Conservation (phyloP, 371 early-diverging fungal genomes). For the Apophysomyces sp. region DNA sequence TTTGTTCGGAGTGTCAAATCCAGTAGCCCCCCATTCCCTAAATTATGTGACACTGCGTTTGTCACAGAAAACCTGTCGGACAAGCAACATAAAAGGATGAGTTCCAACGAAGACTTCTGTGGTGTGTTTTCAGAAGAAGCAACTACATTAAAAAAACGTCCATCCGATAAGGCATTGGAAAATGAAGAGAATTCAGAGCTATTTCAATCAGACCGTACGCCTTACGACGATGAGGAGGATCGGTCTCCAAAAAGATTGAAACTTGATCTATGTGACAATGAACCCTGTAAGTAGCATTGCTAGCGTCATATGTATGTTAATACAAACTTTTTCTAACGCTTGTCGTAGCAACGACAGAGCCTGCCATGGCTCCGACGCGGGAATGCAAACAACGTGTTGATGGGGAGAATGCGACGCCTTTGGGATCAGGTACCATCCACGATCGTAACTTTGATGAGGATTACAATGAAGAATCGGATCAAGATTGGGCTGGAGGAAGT, state of each 20-base stretch:
- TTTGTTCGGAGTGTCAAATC: too few relatives aligned
- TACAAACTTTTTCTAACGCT: background rate
- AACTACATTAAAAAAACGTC: background rate
- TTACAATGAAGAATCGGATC: constrained; percentile 50
- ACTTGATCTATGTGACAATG: background rate
- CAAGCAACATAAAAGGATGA: background rate
- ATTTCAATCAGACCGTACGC: background rate
- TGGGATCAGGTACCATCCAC: constrained; percentile 1
- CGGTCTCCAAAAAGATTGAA: background rate
- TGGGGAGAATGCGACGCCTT: background rate
- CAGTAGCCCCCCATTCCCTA: too few relatives aligned
- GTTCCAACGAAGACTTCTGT: background rate
- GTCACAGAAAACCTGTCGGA: background rate
- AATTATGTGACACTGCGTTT: too few relatives aligned
- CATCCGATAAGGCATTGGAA: background rate
- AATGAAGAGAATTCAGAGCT: background rate
- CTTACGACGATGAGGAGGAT: background rate
- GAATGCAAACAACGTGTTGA: background rate
- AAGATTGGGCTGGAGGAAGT: constrained; percentile 40
- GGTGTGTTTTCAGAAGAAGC: background rate
- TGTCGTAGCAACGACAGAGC: background rate
- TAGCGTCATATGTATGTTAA: background rate
- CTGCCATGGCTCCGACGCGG: background rate
- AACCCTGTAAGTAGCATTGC: background rate
- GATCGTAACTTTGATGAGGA: constrained; percentile 30